These are phyloP conservation scores for Fusarium sp. DNA, from an alignment of 2,329 filamentous ascomycete genomes.

Conservation along the genomic window DNA sequence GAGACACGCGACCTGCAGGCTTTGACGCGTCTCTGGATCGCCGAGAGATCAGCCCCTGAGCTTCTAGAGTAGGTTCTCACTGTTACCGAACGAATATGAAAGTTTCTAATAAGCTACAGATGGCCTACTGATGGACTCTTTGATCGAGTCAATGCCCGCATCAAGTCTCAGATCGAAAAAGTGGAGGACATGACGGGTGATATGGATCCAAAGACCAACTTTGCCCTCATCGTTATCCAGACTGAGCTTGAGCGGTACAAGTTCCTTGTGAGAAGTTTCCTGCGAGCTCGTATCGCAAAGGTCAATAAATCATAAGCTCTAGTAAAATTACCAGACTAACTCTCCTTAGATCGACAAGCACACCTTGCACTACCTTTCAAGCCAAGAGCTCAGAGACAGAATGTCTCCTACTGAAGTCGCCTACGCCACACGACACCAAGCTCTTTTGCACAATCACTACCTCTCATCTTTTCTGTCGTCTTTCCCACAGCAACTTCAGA, in stretches of 20 bases:
- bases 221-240: slow-evolving; percentile 92
- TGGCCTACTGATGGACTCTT: slow-evolving; percentile 80
- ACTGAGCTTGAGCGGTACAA: slow-evolving; percentile 96
- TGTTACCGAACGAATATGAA: background rate
- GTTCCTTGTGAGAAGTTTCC: slow-evolving; percentile 85
- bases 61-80: slow-evolving; percentile 74
- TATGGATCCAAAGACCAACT: slow-evolving; percentile 91
- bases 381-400: slow-evolving; percentile 64
- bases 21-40: slow-evolving; percentile 91
- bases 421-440: slow-evolving; percentile 87
- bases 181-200: slow-evolving; percentile 83
- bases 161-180: slow-evolving; percentile 76
- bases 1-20: slow-evolving; percentile 84
- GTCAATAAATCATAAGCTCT: slow-evolving; percentile 56
- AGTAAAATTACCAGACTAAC: background rate
- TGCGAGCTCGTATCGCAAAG: slow-evolving; percentile 90
- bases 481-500: slow-evolving; percentile 83
- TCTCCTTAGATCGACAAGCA: slow-evolving; percentile 77
- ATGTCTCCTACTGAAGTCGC: slow-evolving; percentile 82
- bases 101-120: slow-evolving; percentile 50
- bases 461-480: slow-evolving; percentile 83
- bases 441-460: slow-evolving; percentile 87
- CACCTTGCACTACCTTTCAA: slow-evolving; percentile 77
- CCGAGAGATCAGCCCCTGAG: slow-evolving; percentile 89
- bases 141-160: slow-evolving; percentile 80